Conservation (phyloP, 768 basidiomycete species). For the Hygrocybe punicea region DNA sequence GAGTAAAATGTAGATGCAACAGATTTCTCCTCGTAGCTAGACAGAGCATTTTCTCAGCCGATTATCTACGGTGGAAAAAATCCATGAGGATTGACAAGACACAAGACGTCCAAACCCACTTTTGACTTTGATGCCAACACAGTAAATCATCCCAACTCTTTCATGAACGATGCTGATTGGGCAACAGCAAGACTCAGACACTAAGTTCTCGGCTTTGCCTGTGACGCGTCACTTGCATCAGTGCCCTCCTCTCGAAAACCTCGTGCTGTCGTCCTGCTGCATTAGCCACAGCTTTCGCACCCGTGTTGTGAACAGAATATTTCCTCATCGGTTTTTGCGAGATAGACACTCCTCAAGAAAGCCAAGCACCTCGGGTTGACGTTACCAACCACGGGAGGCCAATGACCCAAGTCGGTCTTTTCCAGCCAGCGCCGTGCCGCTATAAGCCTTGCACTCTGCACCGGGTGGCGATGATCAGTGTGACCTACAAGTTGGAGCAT, state of each 20-base stretch:
- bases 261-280: background rate
- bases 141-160: background rate
- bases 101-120: background rate
- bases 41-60: background rate
- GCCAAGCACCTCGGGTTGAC: background rate
- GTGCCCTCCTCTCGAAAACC: background rate
- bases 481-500: constrained; percentile 1
- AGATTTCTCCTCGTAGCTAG: background rate
- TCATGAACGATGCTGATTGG: background rate
- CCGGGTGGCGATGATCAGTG: background rate
- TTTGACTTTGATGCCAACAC: background rate
- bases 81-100: background rate
- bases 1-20: background rate
- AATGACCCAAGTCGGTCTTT: background rate
- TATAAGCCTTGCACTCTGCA: background rate
- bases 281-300: background rate
- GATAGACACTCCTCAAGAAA: background rate
- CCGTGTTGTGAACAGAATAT: background rate
- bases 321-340: background rate
- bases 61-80: background rate
- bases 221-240: too few relatives aligned
- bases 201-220: background rate
- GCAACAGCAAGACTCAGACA: background rate
- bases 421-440: too few relatives aligned
- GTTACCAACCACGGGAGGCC: constrained; percentile 1